Evolutionary conservation across 176 grass and related monocot species (phyloP).

Genomic region (Saccharum officinarum): DNA sequence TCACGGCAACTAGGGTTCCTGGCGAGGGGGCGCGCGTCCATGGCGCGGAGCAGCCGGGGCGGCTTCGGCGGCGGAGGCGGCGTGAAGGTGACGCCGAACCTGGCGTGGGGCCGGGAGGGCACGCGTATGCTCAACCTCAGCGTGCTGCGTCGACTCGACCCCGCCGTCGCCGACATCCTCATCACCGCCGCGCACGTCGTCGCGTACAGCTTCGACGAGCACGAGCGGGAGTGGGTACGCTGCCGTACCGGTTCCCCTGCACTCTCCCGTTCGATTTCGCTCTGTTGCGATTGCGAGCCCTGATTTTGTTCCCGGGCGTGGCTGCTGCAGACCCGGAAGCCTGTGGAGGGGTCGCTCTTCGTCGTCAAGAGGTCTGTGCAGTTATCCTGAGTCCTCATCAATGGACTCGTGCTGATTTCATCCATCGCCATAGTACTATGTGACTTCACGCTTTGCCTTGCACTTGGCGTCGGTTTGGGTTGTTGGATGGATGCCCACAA

Average conservation of each 20-base stretch:
- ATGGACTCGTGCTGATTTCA: neutral
- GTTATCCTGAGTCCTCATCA: neutral
- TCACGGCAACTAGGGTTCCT: conserved; percentile 38
- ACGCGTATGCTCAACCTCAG: conserved; percentile 70
- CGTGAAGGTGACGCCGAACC: conserved; percentile 52
- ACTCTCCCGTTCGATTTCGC: neutral
- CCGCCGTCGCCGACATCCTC: conserved; percentile 63
- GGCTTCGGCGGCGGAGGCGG: conserved; percentile 7
- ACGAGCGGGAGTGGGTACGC: conserved; percentile 39
- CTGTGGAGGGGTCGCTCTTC: conserved; percentile 70
- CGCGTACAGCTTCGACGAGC: conserved; percentile 52
- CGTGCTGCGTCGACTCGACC: conserved; percentile 70
- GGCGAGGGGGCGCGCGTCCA: neutral
- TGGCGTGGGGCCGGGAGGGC: conserved; percentile 39
- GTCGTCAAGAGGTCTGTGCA: conserved; percentile 66
- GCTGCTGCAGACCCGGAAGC: conserved; percentile 52
- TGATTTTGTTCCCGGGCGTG: neutral
- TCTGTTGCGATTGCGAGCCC: neutral
- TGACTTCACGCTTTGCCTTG: neutral
- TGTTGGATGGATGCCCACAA: neutral
- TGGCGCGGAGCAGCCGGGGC: conserved; percentile 42
- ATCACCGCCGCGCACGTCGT: conserved; percentile 58
- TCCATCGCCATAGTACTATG: neutral
- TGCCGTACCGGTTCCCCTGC: neutral
- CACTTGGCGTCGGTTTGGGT: neutral